Conservation (phyloP, 1,139 yeast species). For the Candida sp. region DNA sequence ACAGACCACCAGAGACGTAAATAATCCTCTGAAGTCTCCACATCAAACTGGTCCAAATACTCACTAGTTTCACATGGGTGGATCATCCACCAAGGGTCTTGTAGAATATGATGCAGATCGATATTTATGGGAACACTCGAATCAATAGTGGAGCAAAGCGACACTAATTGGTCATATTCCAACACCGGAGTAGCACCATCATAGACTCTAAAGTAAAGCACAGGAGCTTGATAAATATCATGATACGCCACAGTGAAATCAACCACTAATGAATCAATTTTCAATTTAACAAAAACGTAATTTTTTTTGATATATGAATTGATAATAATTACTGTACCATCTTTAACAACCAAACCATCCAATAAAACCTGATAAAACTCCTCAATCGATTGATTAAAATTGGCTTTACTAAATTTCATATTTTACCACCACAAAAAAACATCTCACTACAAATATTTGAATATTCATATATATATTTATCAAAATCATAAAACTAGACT, state of each 20-base stretch:
- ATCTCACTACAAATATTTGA: no score
- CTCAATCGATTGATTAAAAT: conserved; percentile 14
- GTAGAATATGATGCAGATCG: conserved; percentile 22
- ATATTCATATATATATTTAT: background rate
- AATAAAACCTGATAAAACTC: conserved; percentile 10
- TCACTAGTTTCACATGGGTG: conserved; percentile 38
- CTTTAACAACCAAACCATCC: conserved; percentile 2
- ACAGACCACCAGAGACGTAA: conserved; percentile 1
- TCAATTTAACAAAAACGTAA: conserved; percentile 4
- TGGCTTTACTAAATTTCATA: conserved; percentile 5
- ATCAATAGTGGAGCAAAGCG: background rate
- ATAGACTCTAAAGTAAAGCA: conserved; percentile 20
- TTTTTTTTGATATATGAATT: background rate
- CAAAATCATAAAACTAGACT: no score
- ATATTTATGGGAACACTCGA: conserved; percentile 1
- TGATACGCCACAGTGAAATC: conserved; percentile 28
- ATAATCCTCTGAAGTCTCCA: background rate
- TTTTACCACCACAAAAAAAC: no score
- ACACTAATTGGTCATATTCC: conserved; percentile 3
- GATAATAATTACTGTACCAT: background rate
- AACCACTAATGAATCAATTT: conserved; percentile 5
- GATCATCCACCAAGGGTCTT: conserved; percentile 25
- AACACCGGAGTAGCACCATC: background rate
- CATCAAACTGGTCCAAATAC: conserved; percentile 2
- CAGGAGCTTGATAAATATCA: conserved; percentile 29